Conservation (phyloP, 2,329 filamentous ascomycete species). For the Pseudogymnoascus sp. region DNA sequence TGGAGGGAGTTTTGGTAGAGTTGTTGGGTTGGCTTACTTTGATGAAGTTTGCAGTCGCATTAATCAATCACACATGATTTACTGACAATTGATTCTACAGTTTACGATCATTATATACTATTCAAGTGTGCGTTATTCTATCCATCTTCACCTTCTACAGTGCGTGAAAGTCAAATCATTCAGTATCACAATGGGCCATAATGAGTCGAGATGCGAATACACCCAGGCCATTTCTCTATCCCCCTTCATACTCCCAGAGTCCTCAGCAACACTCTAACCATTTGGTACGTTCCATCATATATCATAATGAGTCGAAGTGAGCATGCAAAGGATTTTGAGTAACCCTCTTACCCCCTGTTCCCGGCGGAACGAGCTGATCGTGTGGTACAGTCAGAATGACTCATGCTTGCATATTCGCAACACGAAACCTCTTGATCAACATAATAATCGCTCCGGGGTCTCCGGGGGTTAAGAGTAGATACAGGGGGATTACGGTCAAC, state of each 20-base stretch:
- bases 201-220: neutral
- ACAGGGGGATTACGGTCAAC: neutral
- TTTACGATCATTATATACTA: constrained; percentile 3
- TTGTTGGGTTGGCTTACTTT: neutral
- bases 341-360: neutral
- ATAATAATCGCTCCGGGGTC: neutral
- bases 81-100: neutral
- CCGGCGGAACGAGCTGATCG: neutral
- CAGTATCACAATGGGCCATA: neutral
- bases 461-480: neutral
- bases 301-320: constrained; percentile 5
- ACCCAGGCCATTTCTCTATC: neutral
- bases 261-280: neutral
- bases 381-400: neutral
- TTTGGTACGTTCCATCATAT: neutral
- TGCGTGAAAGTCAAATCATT: neutral
- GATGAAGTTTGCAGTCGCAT: neutral
- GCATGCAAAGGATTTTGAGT: neutral
- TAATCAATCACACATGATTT: neutral
- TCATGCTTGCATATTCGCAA: neutral
- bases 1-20: neutral
- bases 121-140: neutral
- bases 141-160: neutral
- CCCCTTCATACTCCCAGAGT: neutral
- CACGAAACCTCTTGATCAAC: neutral